Conservation (phyloP, 2,329 filamentous ascomycete species). For the Trichoderma citrinoviride region DNA sequence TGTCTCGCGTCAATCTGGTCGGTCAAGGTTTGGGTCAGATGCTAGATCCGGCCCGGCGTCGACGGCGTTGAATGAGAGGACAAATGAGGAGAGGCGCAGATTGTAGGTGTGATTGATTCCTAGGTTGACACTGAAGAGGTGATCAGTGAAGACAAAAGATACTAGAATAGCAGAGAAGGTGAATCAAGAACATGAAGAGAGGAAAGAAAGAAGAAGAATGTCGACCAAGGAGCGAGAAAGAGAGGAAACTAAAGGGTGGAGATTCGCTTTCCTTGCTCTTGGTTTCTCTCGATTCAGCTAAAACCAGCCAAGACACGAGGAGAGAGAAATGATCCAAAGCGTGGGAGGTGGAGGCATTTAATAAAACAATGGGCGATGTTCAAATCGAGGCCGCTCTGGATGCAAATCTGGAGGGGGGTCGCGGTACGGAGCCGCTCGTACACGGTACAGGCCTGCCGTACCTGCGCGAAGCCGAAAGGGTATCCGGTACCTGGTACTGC, state of each 20-base stretch:
- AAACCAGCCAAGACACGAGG: conserved; percentile 7
- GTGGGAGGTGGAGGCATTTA: conserved; percentile 23
- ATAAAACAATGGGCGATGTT: conserved; percentile 15
- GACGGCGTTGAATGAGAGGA: background rate
- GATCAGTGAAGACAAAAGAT: background rate
- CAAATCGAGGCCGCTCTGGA: conserved; percentile 1
- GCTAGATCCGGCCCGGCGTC: background rate
- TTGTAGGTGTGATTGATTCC: background rate
- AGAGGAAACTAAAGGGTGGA: background rate
- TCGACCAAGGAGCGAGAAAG: background rate
- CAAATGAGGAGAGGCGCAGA: background rate
- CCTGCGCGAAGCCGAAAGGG: too few relatives aligned
- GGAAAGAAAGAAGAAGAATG: background rate
- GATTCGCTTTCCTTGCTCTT: background rate
- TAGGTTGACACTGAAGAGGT: background rate
- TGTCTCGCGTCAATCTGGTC: background rate
- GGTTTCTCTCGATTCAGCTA: background rate
- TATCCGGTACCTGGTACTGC: background rate
- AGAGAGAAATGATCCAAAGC: conserved; percentile 5
- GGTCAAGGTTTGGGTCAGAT: background rate
- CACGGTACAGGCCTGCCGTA: background rate
- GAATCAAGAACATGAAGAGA: background rate
- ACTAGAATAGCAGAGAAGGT: background rate
- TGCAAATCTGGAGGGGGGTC: background rate
- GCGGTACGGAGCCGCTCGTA: background rate